Percentiles rank a stretch among this genome's conserved stretches.
Conservation (phyloP, 371 early-diverging fungal species). For the Mortierella sp. region DNA sequence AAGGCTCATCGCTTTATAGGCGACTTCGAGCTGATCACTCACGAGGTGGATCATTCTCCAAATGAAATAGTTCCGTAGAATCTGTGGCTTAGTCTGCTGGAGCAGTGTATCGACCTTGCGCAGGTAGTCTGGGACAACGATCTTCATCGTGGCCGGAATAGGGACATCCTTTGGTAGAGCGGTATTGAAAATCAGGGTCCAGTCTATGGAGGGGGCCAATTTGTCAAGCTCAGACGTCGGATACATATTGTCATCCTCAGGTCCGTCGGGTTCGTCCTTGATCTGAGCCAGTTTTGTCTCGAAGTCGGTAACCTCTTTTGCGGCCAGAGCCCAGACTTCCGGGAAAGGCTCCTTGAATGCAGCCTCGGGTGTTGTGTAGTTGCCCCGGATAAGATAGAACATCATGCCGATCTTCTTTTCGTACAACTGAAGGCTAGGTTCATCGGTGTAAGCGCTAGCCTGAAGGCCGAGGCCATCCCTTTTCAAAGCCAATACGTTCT, state of each 20-base stretch:
- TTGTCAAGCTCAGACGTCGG: conserved; percentile 23
- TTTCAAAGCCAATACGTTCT: background rate
- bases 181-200: conserved; percentile 46
- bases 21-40: conserved; percentile 1
- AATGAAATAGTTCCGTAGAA: conserved; percentile 51
- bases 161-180: conserved; percentile 32
- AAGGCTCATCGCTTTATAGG: background rate
- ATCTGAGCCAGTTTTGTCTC: conserved; percentile 9
- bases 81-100: conserved; percentile 12
- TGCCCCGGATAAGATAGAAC: background rate
- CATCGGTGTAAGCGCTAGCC: background rate
- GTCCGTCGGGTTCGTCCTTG: no score
- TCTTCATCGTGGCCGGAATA: conserved; percentile 29
- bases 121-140: conserved; percentile 47
- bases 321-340: background rate
- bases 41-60: conserved; percentile 42
- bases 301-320: conserved; percentile 7
- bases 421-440: background rate
- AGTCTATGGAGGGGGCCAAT: conserved; percentile 54
- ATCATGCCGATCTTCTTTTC: background rate
- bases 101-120: conserved; percentile 40
- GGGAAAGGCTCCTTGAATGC: no score
- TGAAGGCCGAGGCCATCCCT: background rate
- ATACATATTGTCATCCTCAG: no score
- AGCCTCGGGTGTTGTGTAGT: no score